Evolutionary conservation across 2,329 filamentous ascomycete genomes (phyloP).

Genomic region (Diaporthe velutina): DNA sequence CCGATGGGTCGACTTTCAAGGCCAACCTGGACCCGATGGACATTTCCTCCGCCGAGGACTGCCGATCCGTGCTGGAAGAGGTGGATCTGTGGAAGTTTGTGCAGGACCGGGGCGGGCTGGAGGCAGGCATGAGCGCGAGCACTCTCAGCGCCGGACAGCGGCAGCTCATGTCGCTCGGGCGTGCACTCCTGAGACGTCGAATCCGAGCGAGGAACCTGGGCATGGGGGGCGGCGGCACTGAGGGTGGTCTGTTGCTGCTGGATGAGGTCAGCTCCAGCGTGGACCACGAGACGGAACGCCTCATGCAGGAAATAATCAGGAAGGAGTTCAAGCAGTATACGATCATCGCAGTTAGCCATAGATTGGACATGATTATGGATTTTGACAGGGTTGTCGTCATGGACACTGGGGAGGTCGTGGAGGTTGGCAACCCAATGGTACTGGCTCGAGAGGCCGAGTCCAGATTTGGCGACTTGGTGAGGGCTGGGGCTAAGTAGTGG

Average conservation of each 20-base stretch:
- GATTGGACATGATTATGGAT: constrained; percentile 47
- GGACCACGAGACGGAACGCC: constrained; percentile 46
- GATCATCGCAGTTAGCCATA: constrained; percentile 47
- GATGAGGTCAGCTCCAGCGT: constrained; percentile 47
- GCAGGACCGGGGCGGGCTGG: constrained; percentile 50
- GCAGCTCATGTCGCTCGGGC: constrained; percentile 46
- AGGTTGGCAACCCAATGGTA: constrained; percentile 24
- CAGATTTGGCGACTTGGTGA: constrained; percentile 30
- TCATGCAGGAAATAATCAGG: constrained; percentile 45
- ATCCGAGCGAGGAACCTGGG: constrained; percentile 43
- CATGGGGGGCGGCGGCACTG: constrained; percentile 40
- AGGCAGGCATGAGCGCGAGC: constrained; percentile 56
- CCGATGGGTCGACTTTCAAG: constrained; percentile 55
- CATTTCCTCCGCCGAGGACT: constrained; percentile 49
- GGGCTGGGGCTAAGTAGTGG: constrained; percentile 12
- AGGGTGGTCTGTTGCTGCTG: constrained; percentile 46
- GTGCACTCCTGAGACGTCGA: constrained; percentile 46
- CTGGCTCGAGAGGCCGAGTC: not conserved
- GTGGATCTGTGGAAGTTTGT: constrained; percentile 52
- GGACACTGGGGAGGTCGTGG: constrained; percentile 43
- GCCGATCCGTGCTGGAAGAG: constrained; percentile 49
- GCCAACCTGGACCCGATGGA: constrained; percentile 58
- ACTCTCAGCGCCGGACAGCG: constrained; percentile 69
- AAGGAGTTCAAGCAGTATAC: constrained; percentile 46
- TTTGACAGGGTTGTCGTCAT: constrained; percentile 48